phyloP scores from a whole-genome alignment of 345 rosid genomes.

The Litchi chinensis region DNA sequence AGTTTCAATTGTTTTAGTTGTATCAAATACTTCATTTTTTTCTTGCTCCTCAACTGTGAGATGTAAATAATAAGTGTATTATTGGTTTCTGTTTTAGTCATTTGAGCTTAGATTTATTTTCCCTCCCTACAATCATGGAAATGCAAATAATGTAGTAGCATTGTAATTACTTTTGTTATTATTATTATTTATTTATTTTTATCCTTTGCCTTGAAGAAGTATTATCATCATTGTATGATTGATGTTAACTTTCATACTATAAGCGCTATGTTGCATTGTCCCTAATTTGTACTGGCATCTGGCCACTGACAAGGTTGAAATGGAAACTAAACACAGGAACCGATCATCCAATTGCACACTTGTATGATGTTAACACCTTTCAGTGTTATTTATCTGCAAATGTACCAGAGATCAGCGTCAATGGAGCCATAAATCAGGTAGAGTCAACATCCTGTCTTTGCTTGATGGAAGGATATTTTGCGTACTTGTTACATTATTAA shows the following conservation, averaged over 20 bases:
- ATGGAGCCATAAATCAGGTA: constrained; percentile 90
- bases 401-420: constrained; percentile 53
- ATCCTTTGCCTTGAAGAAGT: background rate
- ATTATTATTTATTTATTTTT: background rate
- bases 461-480: background rate
- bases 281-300: constrained; percentile 5
- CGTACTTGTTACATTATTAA: constrained; percentile 9
- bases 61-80: background rate
- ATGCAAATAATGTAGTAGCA: background rate
- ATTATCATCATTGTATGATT: background rate
- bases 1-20: background rate
- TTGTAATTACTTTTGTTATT: background rate
- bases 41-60: background rate
- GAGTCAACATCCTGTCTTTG: background rate
- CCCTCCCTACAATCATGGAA: background rate
- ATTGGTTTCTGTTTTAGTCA: background rate
- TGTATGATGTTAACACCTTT: constrained; percentile 81
- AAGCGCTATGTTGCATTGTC: background rate
- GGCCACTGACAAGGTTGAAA: constrained; percentile 22
- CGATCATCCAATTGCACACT: constrained; percentile 77
- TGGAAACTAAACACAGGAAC: constrained; percentile 53
- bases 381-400: constrained; percentile 70
- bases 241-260: background rate
- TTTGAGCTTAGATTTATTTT: background rate
- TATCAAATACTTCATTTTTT: background rate